Evolutionary conservation across 495 filamentous ascomycete genomes (phyloP), one percentile per base, ranked within the genome.

Genomic region (Thermothielavioides terrestris): DNA sequence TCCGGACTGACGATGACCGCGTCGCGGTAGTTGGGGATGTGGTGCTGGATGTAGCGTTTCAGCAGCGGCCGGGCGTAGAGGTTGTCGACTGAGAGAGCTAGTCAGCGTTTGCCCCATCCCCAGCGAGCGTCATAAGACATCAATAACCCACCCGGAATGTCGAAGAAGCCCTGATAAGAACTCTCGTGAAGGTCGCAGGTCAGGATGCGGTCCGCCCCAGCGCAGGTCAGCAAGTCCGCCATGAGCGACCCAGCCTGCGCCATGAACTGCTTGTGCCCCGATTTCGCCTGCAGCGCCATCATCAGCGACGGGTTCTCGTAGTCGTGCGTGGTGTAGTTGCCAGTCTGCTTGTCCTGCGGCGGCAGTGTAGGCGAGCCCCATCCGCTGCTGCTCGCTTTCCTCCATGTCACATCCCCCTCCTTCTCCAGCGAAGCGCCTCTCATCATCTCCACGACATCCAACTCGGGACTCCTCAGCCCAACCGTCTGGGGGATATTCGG

Each of bases 211-310:
- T 98, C 94, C 15, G 94, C 88, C 35, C 92, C 92, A 50, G 92
- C 89, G 66, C 89, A 96, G 23, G 88, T 95, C 44, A 98, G 70
- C 46, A 98, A 78, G 63, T 97, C 88, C 14, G 92, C 92, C 26
- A 97, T 84, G 52, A 98, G 77, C 22, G 90, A 95, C 42, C 92
- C 92, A 27, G 92, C 86, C 69, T 95, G 92, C 22, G 92, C 92
- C 55, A 96, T 88, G 92, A 92, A 97, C 71, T 94, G 86, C 68
- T 90, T 94, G 62, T 97, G 97, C 9, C 90, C 90, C 3, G 89
- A 84, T 49, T 86, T 85, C 1, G 88, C 79, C 59, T 85, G 73
- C 64, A 95, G 89, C 32, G 73, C 67, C 26, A 68, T 70, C 28
- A 73, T 55, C 32, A 73, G 62, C 30, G 69, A 68, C n/a, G 69